phyloP scores from a whole-genome alignment of 768 basidiomycete genomes.

The Lactifluus piperatus region DNA sequence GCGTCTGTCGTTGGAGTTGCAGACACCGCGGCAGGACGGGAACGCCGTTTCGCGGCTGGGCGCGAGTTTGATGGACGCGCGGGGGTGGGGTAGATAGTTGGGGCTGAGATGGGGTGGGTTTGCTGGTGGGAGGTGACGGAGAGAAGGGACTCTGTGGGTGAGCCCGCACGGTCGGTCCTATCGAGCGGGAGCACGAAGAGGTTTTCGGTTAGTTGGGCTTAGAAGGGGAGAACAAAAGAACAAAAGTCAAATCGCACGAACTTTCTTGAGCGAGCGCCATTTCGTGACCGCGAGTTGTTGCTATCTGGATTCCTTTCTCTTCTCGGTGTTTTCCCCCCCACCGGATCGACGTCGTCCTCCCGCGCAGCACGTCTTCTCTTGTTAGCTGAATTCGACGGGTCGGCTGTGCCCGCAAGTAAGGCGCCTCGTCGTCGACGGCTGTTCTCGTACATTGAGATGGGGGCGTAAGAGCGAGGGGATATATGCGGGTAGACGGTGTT shows the following conservation, averaged over 20 bases:
- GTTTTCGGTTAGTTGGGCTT: too few relatives aligned
- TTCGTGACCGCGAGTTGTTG: conserved; percentile 38
- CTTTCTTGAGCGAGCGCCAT: conserved; percentile 52
- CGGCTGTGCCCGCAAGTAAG: conserved; percentile 37
- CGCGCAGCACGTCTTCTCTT: conserved; percentile 43
- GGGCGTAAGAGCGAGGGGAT: conserved; percentile 57
- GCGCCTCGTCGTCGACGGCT: conserved; percentile 50
- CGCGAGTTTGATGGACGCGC: conserved; percentile 28
- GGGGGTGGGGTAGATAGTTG: conserved; percentile 13
- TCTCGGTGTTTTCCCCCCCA: conserved; percentile 46
- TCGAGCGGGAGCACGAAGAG: too few relatives aligned
- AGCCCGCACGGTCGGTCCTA: conserved; percentile 58
- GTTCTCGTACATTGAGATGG: conserved; percentile 50
- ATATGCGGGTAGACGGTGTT: conserved; percentile 73
- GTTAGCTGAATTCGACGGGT: conserved; percentile 58
- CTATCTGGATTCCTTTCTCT: conserved; percentile 47
- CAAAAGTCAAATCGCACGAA: conserved; percentile 28
- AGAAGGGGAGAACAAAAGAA: too few relatives aligned
- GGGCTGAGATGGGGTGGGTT: not conserved
- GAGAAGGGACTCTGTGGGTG: conserved; percentile 65
- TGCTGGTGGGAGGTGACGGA: conserved; percentile 59
- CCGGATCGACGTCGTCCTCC: conserved; percentile 57
- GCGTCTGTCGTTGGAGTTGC: conserved; percentile 12
- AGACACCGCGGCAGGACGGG: conserved; percentile 10
- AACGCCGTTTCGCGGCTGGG: conserved; percentile 23